Evolutionary conservation across 306 rosid genomes (phyloP).

Genomic region (Prosopis cineraria): DNA sequence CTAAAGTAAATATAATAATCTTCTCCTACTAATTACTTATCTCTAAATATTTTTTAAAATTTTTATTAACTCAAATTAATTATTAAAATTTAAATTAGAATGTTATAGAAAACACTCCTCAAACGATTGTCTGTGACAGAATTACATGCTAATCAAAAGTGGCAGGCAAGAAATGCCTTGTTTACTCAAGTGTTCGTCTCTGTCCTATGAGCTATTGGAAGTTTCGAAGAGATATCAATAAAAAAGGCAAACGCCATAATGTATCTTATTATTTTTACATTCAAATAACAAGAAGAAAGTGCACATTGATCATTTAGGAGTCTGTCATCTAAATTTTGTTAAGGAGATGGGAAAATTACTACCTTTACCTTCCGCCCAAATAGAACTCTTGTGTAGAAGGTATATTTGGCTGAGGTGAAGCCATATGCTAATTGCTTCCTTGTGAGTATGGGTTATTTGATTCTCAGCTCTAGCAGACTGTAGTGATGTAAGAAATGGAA

Average conservation of each 20-base stretch:
- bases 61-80: too few relatives aligned
- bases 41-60: too few relatives aligned
- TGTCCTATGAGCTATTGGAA: slow-evolving; percentile 72
- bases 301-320: neutral
- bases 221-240: slow-evolving; percentile 40
- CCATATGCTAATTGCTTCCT: slow-evolving; percentile 39
- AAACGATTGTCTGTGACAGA: neutral
- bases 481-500: too few relatives aligned
- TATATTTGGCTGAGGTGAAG: slow-evolving; percentile 42
- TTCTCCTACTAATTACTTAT: too few relatives aligned
- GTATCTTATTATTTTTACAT: neutral
- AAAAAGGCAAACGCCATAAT: neutral
- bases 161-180: slow-evolving; percentile 48
- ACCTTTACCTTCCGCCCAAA: slow-evolving; percentile 55
- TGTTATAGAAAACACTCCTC: neutral
- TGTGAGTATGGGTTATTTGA: slow-evolving; percentile 32
- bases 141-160: neutral
- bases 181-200: slow-evolving; percentile 67
- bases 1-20: too few relatives aligned
- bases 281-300: slow-evolving; percentile 15
- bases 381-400: slow-evolving; percentile 48
- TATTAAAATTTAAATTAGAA: too few relatives aligned
- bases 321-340: slow-evolving; percentile 8
- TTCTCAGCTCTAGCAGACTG: too few relatives aligned
- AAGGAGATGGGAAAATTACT: slow-evolving; percentile 28